Evolutionary conservation across 2,329 filamentous ascomycete species (phyloP), one percentile per base, ranked within the genome.

Genomic region (Cladosporium halotolerans): DNA sequence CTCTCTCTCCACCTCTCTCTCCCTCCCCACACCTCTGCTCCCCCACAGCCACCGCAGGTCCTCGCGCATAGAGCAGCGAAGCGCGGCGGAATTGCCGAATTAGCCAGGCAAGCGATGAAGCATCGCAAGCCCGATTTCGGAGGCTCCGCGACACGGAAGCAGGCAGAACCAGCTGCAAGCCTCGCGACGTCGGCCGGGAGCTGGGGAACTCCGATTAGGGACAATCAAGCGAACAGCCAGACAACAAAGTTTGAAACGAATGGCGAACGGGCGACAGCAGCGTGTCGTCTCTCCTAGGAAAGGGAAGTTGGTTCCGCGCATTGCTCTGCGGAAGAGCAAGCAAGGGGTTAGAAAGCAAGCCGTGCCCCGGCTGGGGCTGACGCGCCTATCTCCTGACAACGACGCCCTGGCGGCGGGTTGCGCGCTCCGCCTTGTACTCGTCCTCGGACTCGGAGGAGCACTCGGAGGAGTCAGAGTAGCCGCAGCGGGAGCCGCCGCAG

Each of bases 401-500:
- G 46, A 76, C 67, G 57, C 73, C 74, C 56, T 76, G 72, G 57
- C 74, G 68, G 57, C 74, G 68, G 54, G 73, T 76, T 40, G 69
- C 68, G 58, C 62, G 62, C 33, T 56, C 48, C 45, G 59, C 53
- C 51, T 60, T 59, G 51, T 62, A 73, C 60, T 81, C 80, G 64
- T 84, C 81, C 58, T 85, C 84, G 40, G 65, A 72, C 62, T 85
- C 85, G 63, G 80, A 86, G 62, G 84, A 89, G 78, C 85, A 89
- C 53, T 82, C 80, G 50, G 76, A 80, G 58, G 78, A 81, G 57
- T 86, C 83, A 60, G 80, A 81, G 75, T 88, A 93, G 66, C 89
- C 88, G 74, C 92, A 96, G 70, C 89, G 85, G 57, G 84, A 78
- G 63, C 92, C 92, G 63, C 90, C 90, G 68, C 92, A 97, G 81